Evolutionary conservation across 352 stramenopile genomes (phyloP).

Genomic region (Globisporangium sylvaticum): DNA sequence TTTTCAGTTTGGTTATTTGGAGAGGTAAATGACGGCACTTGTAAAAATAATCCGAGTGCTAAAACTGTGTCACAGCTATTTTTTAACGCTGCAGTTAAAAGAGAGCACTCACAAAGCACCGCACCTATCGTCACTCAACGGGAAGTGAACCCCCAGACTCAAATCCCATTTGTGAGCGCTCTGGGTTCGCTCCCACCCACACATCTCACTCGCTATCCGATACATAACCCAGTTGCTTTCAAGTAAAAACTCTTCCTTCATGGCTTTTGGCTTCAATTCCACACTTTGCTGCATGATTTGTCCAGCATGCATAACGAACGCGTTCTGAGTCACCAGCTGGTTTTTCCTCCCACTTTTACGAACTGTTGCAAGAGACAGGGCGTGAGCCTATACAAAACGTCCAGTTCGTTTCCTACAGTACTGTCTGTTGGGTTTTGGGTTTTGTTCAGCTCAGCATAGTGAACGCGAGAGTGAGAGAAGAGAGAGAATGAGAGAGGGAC

Average conservation of each 20-base stretch:
- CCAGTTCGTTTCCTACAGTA: not conserved
- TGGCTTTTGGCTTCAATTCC: not conserved
- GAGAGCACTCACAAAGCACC: not conserved
- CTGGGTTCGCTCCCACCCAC: not conserved
- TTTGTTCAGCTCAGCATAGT: not conserved
- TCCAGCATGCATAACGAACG: not conserved
- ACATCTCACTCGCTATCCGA: not conserved
- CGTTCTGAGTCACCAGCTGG: slow-evolving; percentile 8
- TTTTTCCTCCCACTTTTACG: not conserved
- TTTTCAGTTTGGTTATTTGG: not conserved
- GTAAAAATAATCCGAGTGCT: not conserved
- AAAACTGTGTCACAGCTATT: not conserved
- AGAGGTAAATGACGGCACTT: not conserved
- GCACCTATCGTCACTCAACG: not conserved
- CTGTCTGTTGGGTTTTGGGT: not conserved
- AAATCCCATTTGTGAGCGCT: not conserved
- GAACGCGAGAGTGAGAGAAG: not conserved
- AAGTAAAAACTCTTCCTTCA: not conserved
- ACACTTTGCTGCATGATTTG: not conserved
- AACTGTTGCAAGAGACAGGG: not conserved
- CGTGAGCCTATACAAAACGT: not conserved
- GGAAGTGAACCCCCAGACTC: not conserved
- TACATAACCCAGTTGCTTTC: not conserved
- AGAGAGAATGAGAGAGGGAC: no score
- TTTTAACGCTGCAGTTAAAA: not conserved